Evolutionary conservation across 148 eudicot genomes (phyloP), one percentile per base, ranked within the genome.

Genomic region (Silene uniflora): DNA sequence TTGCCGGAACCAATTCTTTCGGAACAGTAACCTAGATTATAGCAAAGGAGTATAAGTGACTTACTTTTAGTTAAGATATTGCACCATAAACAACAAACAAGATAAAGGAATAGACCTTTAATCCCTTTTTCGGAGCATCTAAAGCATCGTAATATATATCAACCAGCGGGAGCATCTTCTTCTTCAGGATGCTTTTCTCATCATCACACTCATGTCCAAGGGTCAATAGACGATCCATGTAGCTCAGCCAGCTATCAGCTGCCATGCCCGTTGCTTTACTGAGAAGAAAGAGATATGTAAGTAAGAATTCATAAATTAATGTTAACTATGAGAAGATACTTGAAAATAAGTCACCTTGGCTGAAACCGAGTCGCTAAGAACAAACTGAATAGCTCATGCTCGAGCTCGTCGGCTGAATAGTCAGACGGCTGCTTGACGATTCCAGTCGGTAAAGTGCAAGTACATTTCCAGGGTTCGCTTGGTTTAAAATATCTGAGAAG

Each of bases 101-200:
- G 56, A 69, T 11, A 44, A 14, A 22, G 5, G 16, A 74, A 87
- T 82, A 80, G 22, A 86, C 96, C 92, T 76, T 86, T 63, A 84
- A 82, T 21, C 91, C 98, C 76, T 89, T 89, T 81, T 93, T 93
- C 1, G 98, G 92, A 32, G 98, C 96, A 80, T 93, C 98, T 58
- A 93, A 64, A 47, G 98, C 96, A 79, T 93, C 98, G 80, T 93
- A 93, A 67, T 93, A 93, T 39, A 80, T 47, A 63, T 93, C 89
- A 21, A 89, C 68, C 70, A 93, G 72, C 63, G 74, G 18, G 17
- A 72, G 58, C 68, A 93, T 87, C 71, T 78, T 77, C 72, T 32
- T 17, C 80, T 58, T 82, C 76, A 91, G 8, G 0, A 0, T 0
- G 16, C 64, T 49, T 71, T 68, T 89, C 79, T 89, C 92, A 22